Evolutionary conservation across 306 rosid genomes (phyloP), one percentile per base, ranked within the genome.

Genomic region (Crataegus laevigata): DNA sequence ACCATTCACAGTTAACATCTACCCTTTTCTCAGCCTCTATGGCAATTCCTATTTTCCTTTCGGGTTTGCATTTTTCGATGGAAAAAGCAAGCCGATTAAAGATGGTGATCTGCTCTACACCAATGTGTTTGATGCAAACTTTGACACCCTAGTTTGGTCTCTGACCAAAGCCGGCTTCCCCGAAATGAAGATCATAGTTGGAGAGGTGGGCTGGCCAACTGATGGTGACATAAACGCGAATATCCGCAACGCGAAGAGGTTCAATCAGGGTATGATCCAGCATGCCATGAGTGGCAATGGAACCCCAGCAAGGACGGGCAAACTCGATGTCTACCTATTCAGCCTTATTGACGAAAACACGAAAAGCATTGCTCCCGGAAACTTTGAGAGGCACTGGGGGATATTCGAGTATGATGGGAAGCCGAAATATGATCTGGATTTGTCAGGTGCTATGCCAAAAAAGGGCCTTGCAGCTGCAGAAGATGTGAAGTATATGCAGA

Each of bases 341-440:
- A 90, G 98, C 78, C 79, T 92, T 18, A 83, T 88, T 8, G 96
- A 92, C 60, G 98, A 92, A 81, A 75, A 92, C 72, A 84, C 85
- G 5, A 90, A 92, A 59, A 89, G 92, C 67, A 78, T 86, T 67
- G 88, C 87, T 32, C 98, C 98, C 5, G 98, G 98, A 3, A 83
- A 72, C 82, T 90, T 92, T 75, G 98, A 92, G 76, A 86, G 98
- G 84, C 98, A 94, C 43, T 94, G 98, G 98, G 97, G 98, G 38
- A 22, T 94, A 18, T 90, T 88, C 17, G 96, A 92, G 86, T 94
- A 79, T 74, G 98, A 94, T 78, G 98, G 97, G 22, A 92, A 92
- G 75, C 97, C 98, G 34, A 94, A 94, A 57, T 94, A 91, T 66
- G 92, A 85, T 50, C 52, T 94, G 14, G 96, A 94, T 70, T 82